Base-by-base conservation (phyloP, 1,284 basidiomycete genomes). In the Ganoderma sinense region DNA sequence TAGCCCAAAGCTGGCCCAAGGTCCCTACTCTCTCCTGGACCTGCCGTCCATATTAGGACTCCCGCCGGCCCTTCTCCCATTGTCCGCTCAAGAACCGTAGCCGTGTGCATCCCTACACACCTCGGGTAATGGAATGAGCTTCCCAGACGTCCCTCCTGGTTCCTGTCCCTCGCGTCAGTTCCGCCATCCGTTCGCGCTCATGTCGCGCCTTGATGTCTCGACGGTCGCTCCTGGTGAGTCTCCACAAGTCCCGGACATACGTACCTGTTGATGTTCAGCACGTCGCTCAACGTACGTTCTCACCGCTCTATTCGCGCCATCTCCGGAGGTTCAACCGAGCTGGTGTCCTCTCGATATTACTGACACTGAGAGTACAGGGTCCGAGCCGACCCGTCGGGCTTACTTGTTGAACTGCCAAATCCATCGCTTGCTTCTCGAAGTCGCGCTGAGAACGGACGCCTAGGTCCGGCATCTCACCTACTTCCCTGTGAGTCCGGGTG, bases 61-160 rank as follows among this genome's bases (percentile, higher is more conserved):
- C n/a, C 20, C 45, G 20, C 26, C 23, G 48, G 23, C 29, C 61
- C 31, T 16, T 23, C 56, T 59, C 60, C 8, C 26, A 5, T 23
- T 70, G 45, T 48, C 48, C 81, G 48, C 79, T 83, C 72, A 84
- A 84, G 71, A 77, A 76, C 69, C 84, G 84, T 23, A 20, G 78
- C 83, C 72, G 23, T 5, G 14, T 84, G 16, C 29, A 43, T 61
- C 59, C 33, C 62, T 51, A 10, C 33, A 48, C 39, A 20, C 62
- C 62, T 39, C 31, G 48, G 33, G 48, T n/a, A 36, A 36, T 20
- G 16, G 26, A 20, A 40, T 56, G 16, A 10, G 51, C 55, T 41
- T 41, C 29, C 29, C 29, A 36, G 29, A 36, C 6, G 36, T 36
- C 56, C 58, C 51, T 43, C 56, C 64, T 39, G 45, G 64, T 56